These are phyloP conservation scores for Pseudocercospora crystallina DNA, from an alignment of 2,329 filamentous ascomycete genomes.

Conservation along the genomic window DNA sequence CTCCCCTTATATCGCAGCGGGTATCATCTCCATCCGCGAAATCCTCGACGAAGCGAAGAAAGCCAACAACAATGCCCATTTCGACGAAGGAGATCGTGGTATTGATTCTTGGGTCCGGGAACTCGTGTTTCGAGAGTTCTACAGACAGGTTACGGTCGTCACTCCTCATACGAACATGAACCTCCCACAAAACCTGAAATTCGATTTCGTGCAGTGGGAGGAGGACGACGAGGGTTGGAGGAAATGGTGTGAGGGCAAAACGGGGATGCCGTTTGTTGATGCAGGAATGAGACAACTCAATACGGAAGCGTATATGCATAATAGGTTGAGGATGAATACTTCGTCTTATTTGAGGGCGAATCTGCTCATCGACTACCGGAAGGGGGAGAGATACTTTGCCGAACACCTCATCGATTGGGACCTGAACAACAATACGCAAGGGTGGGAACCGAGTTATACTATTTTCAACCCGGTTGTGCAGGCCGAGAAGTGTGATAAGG, in stretches of 20 bases:
- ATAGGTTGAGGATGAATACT: conserved; percentile 53
- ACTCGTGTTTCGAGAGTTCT: conserved; percentile 53
- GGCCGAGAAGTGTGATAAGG: conserved; percentile 76
- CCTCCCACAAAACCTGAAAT: conserved; percentile 52
- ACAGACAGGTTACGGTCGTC: conserved; percentile 48
- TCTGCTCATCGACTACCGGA: conserved; percentile 50
- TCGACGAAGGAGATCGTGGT: conserved; percentile 40
- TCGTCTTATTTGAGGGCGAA: conserved; percentile 51
- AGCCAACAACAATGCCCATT: conserved; percentile 46
- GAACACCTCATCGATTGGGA: conserved; percentile 51
- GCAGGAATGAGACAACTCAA: conserved; percentile 54
- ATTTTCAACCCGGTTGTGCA: conserved; percentile 67
- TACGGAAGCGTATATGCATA: conserved; percentile 53
- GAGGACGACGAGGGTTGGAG: conserved; percentile 51
- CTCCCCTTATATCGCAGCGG: conserved; percentile 47
- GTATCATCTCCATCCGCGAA: conserved; percentile 48
- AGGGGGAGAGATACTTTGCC: conserved; percentile 53
- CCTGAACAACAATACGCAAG: conserved; percentile 52
- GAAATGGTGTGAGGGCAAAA: conserved; percentile 49
- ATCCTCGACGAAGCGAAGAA: conserved; percentile 43
- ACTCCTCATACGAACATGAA: conserved; percentile 53
- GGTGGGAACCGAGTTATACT: conserved; percentile 54
- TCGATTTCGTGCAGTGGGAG: conserved; percentile 53
- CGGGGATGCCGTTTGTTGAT: conserved; percentile 52
- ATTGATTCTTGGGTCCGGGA: conserved; percentile 51